Evolutionary conservation across 1,284 basidiomycete species (phyloP), one percentile per base, ranked within the genome.

Genomic region (Golubevia pallescens): DNA sequence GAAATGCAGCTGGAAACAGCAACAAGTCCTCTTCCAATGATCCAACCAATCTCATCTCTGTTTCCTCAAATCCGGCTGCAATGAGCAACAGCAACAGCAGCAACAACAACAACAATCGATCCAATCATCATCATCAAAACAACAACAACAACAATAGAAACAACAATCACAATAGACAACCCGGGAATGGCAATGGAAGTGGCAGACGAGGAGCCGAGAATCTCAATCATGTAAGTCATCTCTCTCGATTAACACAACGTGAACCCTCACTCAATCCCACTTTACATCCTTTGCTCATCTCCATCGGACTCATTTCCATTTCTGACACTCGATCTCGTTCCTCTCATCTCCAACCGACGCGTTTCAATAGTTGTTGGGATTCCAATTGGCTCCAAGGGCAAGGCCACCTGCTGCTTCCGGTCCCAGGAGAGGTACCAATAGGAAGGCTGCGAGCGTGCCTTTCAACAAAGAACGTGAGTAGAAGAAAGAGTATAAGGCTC

Each of bases 391-490:
- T 8, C 79, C 81, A 2, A 69, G 82, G 20, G 72, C 74, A 54
- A 65, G 73, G 13, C 75, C 78, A 16, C 79, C 82, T 5, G 62
- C 81, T 20, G 69, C 69, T 16, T 66, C 79, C 51, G 68, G 78
- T 10, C 67, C 79, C 56, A 71, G 71, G 34, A 67, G 77, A 13
- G 58, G 73, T 23, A 64, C 61, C 28, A 75, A 71, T 3, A 42
- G 62, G 14, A 38, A 16, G 21, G 23, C 20, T 57, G 19, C 48
- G 16, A 62, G 61, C 57, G 68, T 65, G 3, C 79, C 81, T 3
- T 84, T 83, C 62, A 83, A 79, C 69, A 81, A 83, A 59, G 82
- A 84, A 59, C 81, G 75, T 73, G 54, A 55, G 69, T 65, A 48
- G 42, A 16, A 10, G 42, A 48, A 10, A 16, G 16, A 48, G 42